Conservation (phyloP, 2,329 filamentous ascomycete species). For the Fusarium xylarioides region DNA sequence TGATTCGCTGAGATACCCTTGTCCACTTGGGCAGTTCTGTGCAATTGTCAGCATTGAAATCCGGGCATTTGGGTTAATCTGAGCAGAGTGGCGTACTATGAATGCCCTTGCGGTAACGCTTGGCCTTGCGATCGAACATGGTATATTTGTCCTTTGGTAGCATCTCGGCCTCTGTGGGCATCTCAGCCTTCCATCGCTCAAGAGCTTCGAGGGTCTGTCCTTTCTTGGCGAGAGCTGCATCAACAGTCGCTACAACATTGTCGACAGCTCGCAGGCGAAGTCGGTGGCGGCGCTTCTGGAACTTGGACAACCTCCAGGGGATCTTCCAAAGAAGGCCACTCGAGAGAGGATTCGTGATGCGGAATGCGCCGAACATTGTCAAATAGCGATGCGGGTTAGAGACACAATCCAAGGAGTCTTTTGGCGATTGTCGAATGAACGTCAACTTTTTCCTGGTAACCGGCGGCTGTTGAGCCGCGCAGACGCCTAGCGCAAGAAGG, state of each 20-base stretch:
- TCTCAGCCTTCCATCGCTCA: constrained; percentile 91
- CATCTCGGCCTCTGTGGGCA: constrained; percentile 97
- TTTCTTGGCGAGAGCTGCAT: constrained; percentile 78
- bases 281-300: constrained; percentile 89
- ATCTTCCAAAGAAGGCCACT: constrained; percentile 95
- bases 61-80: neutral
- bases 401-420: constrained; percentile 16
- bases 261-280: constrained; percentile 87
- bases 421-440: constrained; percentile 32
- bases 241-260: constrained; percentile 83
- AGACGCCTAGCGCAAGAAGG: constrained; percentile 4
- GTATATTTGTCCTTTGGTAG: constrained; percentile 96
- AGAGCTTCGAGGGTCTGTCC: constrained; percentile 79
- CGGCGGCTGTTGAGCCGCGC: constrained; percentile 28
- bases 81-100: constrained; percentile 75
- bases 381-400: constrained; percentile 16
- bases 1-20: constrained; percentile 90
- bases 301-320: constrained; percentile 92
- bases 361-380: constrained; percentile 85
- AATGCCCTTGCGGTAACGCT: constrained; percentile 95
- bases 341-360: constrained; percentile 77
- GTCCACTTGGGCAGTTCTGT: constrained; percentile 91
- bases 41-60: constrained; percentile 29
- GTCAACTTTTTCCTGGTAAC: constrained; percentile 37
- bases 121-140: constrained; percentile 95